Percentiles rank a stretch among this genome's conserved stretches.
Evolutionary conservation across 176 grass and related monocot genomes (phyloP).

Genomic region (Aegilops sharonensis): DNA sequence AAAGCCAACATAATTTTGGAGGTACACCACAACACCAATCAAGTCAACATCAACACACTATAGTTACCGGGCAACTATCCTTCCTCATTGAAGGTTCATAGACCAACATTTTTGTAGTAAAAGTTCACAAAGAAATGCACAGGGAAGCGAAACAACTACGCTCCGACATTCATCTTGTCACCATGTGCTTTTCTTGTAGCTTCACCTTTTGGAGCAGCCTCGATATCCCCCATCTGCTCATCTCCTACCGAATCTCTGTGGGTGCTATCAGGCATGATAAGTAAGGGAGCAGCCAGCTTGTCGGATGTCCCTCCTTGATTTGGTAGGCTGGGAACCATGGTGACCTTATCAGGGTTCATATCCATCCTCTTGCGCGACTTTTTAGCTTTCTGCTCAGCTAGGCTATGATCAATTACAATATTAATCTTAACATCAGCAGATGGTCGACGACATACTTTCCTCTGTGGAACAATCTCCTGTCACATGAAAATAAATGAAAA

Average conservation of each 20-base stretch:
- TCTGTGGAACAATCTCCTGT: slow-evolving; percentile 93
- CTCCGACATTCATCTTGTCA: slow-evolving; percentile 24
- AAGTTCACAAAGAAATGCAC: not conserved
- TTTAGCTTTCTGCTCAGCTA: slow-evolving; percentile 37
- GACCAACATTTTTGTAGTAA: not conserved
- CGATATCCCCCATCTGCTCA: slow-evolving; percentile 10
- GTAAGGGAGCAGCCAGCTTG: not conserved
- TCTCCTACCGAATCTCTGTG: slow-evolving; percentile 29
- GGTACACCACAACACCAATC: too few species aligned
- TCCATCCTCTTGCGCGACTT: slow-evolving; percentile 71
- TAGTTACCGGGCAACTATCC: too few species aligned
- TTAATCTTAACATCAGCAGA: too few species aligned
- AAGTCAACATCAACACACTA: too few species aligned
- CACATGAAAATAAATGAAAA: not conserved
- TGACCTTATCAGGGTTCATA: slow-evolving; percentile 53
- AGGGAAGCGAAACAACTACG: not conserved
- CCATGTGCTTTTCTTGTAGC: slow-evolving; percentile 23
- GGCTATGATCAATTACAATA: too few species aligned
- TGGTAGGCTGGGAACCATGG: not conserved
- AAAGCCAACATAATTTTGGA: too few species aligned
- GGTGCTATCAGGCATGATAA: not conserved
- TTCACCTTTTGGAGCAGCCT: slow-evolving; percentile 9
- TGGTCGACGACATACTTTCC: slow-evolving; percentile 92
- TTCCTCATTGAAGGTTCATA: not conserved
- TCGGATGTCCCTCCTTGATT: slow-evolving; percentile 10